phyloP scores from a whole-genome alignment of 2,329 filamentous ascomycete genomes.

The Colletotrichum trifolii region DNA sequence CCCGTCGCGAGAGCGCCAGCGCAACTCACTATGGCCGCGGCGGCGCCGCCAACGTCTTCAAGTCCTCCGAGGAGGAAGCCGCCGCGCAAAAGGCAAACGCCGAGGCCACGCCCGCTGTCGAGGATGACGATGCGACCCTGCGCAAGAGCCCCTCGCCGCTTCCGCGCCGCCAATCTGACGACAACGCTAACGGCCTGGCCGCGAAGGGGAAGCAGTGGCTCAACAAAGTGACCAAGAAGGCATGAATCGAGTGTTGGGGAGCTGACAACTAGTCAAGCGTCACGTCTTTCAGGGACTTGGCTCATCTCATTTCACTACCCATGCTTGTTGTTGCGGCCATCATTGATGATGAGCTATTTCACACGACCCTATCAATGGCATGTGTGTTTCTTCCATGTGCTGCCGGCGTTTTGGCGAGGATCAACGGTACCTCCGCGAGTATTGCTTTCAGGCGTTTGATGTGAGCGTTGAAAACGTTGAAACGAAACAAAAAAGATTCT shows the following conservation, averaged over 20 bases:
- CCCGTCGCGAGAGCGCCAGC: slow-evolving; percentile 66
- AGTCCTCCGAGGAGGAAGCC: slow-evolving; percentile 55
- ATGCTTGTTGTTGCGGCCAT: too few species aligned
- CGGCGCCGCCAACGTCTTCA: slow-evolving; percentile 78
- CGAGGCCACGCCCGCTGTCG: slow-evolving; percentile 46
- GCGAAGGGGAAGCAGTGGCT: slow-evolving; percentile 62
- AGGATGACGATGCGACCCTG: slow-evolving; percentile 42
- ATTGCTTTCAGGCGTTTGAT: slow-evolving; percentile 13
- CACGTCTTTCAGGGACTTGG: too few species aligned
- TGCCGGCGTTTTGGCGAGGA: slow-evolving; percentile 7
- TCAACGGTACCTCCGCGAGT: not conserved
- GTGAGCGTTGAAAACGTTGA: slow-evolving; percentile 20
- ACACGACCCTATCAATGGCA: too few species aligned
- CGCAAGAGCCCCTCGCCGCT: slow-evolving; percentile 35
- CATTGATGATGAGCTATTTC: too few species aligned
- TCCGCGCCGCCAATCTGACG: slow-evolving; percentile 28
- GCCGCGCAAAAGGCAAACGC: slow-evolving; percentile 40
- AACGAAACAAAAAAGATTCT: slow-evolving; percentile 32
- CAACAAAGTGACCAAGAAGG: slow-evolving; percentile 62
- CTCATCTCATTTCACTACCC: too few species aligned
- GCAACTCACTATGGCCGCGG: slow-evolving; percentile 78
- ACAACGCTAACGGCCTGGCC: slow-evolving; percentile 45
- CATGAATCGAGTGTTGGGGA: slow-evolving; percentile 39
- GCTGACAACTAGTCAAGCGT: too few species aligned
- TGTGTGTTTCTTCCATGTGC: not conserved